phyloP scores from a whole-genome alignment of 805 yeast species.

The Wickerhamiella hasegawae region DNA sequence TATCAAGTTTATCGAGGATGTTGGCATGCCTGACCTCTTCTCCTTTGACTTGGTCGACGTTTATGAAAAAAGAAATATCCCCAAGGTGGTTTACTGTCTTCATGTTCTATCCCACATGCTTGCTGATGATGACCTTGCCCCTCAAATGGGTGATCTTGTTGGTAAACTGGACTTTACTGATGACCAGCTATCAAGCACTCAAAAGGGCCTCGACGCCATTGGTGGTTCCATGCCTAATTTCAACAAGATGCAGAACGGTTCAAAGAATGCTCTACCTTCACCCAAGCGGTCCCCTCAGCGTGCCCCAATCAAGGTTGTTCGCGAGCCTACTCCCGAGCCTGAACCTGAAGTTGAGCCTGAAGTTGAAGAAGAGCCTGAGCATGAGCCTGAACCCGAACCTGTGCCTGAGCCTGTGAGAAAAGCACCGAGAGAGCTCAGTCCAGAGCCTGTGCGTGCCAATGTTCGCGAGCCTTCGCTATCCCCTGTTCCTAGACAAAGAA shows the following conservation, averaged over 20 bases:
- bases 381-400: neutral
- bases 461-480: neutral
- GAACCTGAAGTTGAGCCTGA: neutral
- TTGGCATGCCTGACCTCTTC: conserved; percentile 74
- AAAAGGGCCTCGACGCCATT: conserved; percentile 40
- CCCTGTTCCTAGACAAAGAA: neutral
- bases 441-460: neutral
- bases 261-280: neutral
- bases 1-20: conserved; percentile 45
- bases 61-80: conserved; percentile 80
- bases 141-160: conserved; percentile 44
- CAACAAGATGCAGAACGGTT: conserved; percentile 26
- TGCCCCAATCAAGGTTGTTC: neutral
- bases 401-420: neutral
- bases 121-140: conserved; percentile 38
- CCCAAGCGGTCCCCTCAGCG: neutral
- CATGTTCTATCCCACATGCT: conserved; percentile 76
- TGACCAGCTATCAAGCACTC: conserved; percentile 53
- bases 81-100: conserved; percentile 83
- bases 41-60: conserved; percentile 84
- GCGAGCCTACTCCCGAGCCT: neutral
- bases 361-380: neutral
- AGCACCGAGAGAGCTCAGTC: neutral
- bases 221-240: conserved; percentile 70
- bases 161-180: conserved; percentile 48